Evolutionary conservation across 108 stramenopile genomes (phyloP), one percentile per base, ranked within the genome.

Genomic region (Seminavis robusta): DNA sequence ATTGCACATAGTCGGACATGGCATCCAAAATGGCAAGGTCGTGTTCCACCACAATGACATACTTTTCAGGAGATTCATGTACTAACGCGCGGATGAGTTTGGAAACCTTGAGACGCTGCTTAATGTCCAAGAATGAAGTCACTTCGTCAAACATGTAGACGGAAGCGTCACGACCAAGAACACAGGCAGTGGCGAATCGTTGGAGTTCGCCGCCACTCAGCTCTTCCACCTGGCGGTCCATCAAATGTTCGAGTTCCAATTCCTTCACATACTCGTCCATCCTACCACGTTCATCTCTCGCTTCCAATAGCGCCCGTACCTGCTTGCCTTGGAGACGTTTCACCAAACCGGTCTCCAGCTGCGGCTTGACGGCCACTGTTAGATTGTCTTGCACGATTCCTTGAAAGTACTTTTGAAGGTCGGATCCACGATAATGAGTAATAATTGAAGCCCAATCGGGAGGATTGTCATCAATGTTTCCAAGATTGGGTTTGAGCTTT

Each of bases 61-160:
- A 88, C 34, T 54, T 73, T 21, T 59, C 42, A 6, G 60, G 42
- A 7, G n/a, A 26, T 45, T 45, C 44, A 19, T 45, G 44, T 23
- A 81, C 69, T 11, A 88, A 24, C 33, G 34, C 28, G 24, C 86
- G 76, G 50, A 88, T 88, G 23, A 70, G 61, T 16, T 49, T 45
- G n/a, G 84, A 76, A 0, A 76, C 84, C 41, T 48, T 57, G 3
- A 88, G 62, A 21, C 86, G 67, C 80, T 88, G 86, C 61, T 79
- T 78, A n/a, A 88, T 79, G 47, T 88, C 86, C 31, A 88, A 71
- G 80, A 83, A 88, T 1, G 79, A 83, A n/a, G 79, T 76, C 2
- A 84, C 77, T 67, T 88, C 86, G 56, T 88, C 86, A 68, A 86
- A 85, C 81, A 88, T 80, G 61, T 88, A 88, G 11, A 83, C 83